phyloP scores from a whole-genome alignment of 768 basidiomycete species.

The Leccinum rimulosum region DNA sequence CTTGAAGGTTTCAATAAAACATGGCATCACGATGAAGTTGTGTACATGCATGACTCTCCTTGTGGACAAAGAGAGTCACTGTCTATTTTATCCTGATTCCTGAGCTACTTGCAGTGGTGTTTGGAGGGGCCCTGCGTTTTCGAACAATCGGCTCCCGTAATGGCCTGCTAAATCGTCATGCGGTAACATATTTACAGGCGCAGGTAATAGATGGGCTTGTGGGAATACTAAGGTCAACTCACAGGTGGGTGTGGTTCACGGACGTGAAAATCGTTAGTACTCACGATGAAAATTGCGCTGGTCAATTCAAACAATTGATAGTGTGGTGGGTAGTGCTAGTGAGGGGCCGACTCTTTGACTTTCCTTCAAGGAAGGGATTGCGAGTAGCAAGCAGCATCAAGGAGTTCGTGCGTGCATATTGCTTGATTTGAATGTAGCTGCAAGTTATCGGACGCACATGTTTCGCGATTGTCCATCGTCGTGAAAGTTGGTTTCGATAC shows the following conservation, averaged over 20 bases:
- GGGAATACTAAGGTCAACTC: background rate
- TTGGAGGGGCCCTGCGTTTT: no score
- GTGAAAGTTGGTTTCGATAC: no score
- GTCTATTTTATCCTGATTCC: no score
- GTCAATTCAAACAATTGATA: background rate
- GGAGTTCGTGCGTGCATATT: background rate
- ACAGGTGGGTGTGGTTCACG: background rate
- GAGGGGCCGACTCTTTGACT: background rate
- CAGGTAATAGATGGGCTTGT: background rate
- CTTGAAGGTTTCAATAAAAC: no score
- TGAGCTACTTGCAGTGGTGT: background rate
- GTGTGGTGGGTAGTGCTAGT: no score
- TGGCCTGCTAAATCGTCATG: background rate
- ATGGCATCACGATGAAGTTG: no score
- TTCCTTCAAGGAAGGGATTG: background rate
- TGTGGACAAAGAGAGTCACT: no score
- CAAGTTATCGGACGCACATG: background rate
- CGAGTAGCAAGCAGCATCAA: background rate
- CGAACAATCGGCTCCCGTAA: no score
- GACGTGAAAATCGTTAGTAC: no score
- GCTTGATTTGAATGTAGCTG: background rate
- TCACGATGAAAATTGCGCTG: background rate
- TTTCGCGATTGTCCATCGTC: background rate
- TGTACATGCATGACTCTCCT: no score
- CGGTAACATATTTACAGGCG: background rate